Evolutionary conservation across 805 yeast species (phyloP).

Genomic region (Candida broadrunensis): DNA sequence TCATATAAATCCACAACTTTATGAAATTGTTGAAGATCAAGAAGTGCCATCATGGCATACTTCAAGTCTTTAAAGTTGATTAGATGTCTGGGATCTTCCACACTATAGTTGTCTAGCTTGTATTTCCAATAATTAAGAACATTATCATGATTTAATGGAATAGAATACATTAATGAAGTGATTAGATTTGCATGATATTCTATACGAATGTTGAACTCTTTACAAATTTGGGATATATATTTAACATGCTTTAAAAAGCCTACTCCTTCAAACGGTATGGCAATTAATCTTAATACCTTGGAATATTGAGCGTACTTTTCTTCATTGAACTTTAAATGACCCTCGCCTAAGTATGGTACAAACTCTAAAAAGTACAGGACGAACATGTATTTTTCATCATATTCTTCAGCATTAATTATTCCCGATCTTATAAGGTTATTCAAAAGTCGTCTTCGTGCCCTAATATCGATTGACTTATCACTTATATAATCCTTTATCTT

Average conservation of each 20-base stretch:
- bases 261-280: slow-evolving; percentile 10
- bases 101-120: slow-evolving; percentile 9
- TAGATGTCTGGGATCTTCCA: not conserved
- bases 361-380: slow-evolving; percentile 15
- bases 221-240: slow-evolving; percentile 3
- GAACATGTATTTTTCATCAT: slow-evolving; percentile 10
- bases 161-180: slow-evolving; percentile 13
- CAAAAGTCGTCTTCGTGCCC: slow-evolving; percentile 19
- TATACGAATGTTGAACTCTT: not conserved
- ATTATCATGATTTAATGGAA: slow-evolving; percentile 11
- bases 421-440: slow-evolving; percentile 13
- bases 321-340: slow-evolving; percentile 14
- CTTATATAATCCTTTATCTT: slow-evolving; percentile 13
- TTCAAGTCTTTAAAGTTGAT: slow-evolving; percentile 22
- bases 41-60: slow-evolving; percentile 27
- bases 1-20: slow-evolving; percentile 29
- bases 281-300: slow-evolving; percentile 16
- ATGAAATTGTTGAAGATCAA: slow-evolving; percentile 15
- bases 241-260: slow-evolving; percentile 8
- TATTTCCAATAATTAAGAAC: slow-evolving; percentile 19
- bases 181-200: slow-evolving; percentile 12
- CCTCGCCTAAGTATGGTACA: slow-evolving; percentile 14
- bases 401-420: slow-evolving; percentile 11
- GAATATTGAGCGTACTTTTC: slow-evolving; percentile 16
- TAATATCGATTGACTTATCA: slow-evolving; percentile 6